phyloP scores from a whole-genome alignment of 352 stramenopile species.

The Elongisporangium senticosum region DNA sequence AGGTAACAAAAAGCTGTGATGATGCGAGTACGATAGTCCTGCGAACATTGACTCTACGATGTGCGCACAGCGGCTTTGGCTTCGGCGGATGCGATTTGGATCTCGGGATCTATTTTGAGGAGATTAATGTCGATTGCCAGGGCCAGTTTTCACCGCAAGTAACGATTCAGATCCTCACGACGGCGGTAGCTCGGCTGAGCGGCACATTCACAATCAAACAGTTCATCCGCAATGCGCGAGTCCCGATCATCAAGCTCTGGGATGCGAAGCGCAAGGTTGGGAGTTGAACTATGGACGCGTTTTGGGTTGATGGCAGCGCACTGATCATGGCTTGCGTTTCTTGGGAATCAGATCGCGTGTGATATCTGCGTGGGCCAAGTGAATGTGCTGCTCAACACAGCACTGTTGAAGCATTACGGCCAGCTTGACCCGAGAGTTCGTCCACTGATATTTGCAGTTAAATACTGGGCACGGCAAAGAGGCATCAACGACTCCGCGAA shows the following conservation, averaged over 20 bases:
- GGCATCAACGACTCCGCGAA: constrained; percentile 96
- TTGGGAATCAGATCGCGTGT: constrained; percentile 35
- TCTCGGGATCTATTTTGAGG: constrained; percentile 78
- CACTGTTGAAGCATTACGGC: constrained; percentile 67
- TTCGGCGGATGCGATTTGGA: constrained; percentile 79
- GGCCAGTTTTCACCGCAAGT: constrained; percentile 52
- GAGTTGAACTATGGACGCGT: neutral
- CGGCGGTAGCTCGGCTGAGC: constrained; percentile 33
- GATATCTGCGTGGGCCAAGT: constrained; percentile 74
- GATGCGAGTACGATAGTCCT: neutral
- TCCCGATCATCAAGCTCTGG: constrained; percentile 79
- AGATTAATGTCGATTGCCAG: constrained; percentile 50
- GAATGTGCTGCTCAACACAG: constrained; percentile 73
- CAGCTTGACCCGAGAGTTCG: constrained; percentile 75
- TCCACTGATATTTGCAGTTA: constrained; percentile 94
- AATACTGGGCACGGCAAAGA: constrained; percentile 96
- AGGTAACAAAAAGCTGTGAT: constrained; percentile 32
- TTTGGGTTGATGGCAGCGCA: neutral
- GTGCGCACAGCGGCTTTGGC: constrained; percentile 42
- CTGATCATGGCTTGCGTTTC: neutral
- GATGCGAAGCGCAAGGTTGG: constrained; percentile 44
- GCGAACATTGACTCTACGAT: neutral
- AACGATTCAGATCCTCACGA: constrained; percentile 48
- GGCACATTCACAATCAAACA: constrained; percentile 52
- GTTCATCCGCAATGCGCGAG: constrained; percentile 68